Conservation (phyloP, 2,329 filamentous ascomycete species). For the Aureobasidium pullulans region DNA sequence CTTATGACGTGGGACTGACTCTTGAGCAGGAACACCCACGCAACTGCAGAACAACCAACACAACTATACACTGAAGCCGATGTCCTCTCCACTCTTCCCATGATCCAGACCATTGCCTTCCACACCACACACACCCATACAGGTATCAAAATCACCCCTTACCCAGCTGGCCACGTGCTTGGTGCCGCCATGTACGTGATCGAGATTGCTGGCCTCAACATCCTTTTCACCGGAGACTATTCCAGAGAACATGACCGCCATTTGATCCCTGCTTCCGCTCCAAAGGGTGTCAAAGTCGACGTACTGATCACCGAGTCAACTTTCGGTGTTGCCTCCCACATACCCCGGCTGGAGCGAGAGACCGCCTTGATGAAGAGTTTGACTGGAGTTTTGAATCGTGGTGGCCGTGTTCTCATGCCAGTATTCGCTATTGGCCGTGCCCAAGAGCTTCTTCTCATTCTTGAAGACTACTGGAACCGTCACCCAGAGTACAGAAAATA, state of each 20-base stretch:
- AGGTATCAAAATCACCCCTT: slow-evolving; percentile 92
- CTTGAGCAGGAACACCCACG: slow-evolving; percentile 52
- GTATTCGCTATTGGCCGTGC: slow-evolving; percentile 92
- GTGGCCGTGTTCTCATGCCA: slow-evolving; percentile 86
- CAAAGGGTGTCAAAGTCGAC: slow-evolving; percentile 82
- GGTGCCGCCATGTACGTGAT: slow-evolving; percentile 98
- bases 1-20: not conserved
- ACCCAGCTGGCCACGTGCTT: slow-evolving; percentile 94
- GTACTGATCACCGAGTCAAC: slow-evolving; percentile 97
- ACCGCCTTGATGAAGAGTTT: slow-evolving; percentile 93
- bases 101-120: slow-evolving; percentile 97
- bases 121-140: slow-evolving; percentile 96
- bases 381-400: slow-evolving; percentile 81
- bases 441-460: slow-evolving; percentile 85
- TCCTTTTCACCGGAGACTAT: slow-evolving; percentile 97
- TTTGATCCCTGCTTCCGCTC: slow-evolving; percentile 87
- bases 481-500: slow-evolving; percentile 82
- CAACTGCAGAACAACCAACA: slow-evolving; percentile 54
- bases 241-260: slow-evolving; percentile 92
- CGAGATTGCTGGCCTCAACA: slow-evolving; percentile 92
- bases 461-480: slow-evolving; percentile 94
- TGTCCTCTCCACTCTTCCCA: slow-evolving; percentile 83
- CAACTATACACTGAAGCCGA: slow-evolving; percentile 90
- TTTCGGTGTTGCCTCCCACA: slow-evolving; percentile 90
- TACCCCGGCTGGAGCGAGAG: slow-evolving; percentile 83